Conservation (phyloP, 1,139 yeast genomes). For the Hanseniaspora uvarum region DNA sequence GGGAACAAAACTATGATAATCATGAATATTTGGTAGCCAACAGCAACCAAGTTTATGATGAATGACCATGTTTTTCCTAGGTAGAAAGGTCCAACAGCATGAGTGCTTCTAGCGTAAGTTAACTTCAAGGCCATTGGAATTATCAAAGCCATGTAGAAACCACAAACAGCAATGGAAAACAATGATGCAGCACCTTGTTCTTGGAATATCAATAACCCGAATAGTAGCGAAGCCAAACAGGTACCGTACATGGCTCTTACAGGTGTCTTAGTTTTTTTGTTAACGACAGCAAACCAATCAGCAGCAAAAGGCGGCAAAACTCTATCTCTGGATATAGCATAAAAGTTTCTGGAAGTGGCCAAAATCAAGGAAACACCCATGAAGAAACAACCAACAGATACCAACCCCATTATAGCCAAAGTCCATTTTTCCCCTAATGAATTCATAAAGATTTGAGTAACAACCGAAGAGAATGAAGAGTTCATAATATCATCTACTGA, state of each 20-base stretch:
- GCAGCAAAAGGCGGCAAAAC: conserved; percentile 38
- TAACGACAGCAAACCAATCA: conserved; percentile 42
- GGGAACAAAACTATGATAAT: conserved; percentile 44
- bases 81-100: conserved; percentile 55
- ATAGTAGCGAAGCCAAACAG: conserved; percentile 38
- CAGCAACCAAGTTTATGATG: conserved; percentile 35
- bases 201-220: conserved; percentile 51
- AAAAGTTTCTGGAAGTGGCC: conserved; percentile 43
- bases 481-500: conserved; percentile 39
- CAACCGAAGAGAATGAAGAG: conserved; percentile 45
- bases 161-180: conserved; percentile 48
- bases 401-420: conserved; percentile 50
- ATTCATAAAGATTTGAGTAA: conserved; percentile 59
- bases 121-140: conserved; percentile 45
- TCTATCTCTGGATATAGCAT: conserved; percentile 46
- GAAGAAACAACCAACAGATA: conserved; percentile 51
- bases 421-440: conserved; percentile 65
- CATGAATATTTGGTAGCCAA: conserved; percentile 34
- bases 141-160: conserved; percentile 52
- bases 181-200: conserved; percentile 50
- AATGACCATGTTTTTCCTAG: conserved; percentile 44
- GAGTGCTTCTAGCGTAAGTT: conserved; percentile 39
- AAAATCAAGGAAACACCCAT: conserved; percentile 54
- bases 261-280: conserved; percentile 46
- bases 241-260: conserved; percentile 49